Base-by-base conservation (phyloP, 805 yeast genomes). In the Candida corydali region DNA sequence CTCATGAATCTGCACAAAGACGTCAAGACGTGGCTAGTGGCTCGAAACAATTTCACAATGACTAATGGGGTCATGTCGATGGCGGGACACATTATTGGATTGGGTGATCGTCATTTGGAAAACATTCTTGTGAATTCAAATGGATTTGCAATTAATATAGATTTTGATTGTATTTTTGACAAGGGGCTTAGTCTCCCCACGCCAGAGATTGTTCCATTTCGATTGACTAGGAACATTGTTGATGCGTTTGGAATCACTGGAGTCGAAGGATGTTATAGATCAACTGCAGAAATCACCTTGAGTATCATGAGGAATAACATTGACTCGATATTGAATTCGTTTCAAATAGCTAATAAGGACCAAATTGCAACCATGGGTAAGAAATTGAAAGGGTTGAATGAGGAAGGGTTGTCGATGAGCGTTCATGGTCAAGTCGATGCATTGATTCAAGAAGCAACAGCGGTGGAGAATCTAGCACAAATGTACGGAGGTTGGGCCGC, bases 41-140 rank as follows among this genome's bases (percentile, higher is more conserved):
- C 91, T 1, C 63, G 98, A 38, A 81, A 80, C 33, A 68, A 70
- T 24, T 94, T 75, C 54, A 79, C 86, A 0, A 69, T 95, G 37
- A 79, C 96, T 0, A 69, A 84, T 18, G 96, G 97, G 0, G 98
- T 91, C 0, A 93, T 94, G 98, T 88, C 97, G 0, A 87, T 93
- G 69, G 95, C 91, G 4, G 98, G 99, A 0, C 86, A 86, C 54
- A 78, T 93, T 31, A 69, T 93, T 18, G 98, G 98, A 7, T 70
- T 93, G 34, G 99, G 99, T 17, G 99, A 93, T 59, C 71, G 99
- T 26, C 99, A 93, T 55, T 84, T 96, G 47, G 99, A 93, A 52
- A 93, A 93, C 52, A 77, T 93, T 15, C 61, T 93, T 37, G 64
- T 91, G 26, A 74, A 80, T 49, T 81, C 82, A 42, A 74, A 70